phyloP scores from a whole-genome alignment of 2,329 filamentous ascomycete genomes.

The Leptographium wingfieldii region DNA sequence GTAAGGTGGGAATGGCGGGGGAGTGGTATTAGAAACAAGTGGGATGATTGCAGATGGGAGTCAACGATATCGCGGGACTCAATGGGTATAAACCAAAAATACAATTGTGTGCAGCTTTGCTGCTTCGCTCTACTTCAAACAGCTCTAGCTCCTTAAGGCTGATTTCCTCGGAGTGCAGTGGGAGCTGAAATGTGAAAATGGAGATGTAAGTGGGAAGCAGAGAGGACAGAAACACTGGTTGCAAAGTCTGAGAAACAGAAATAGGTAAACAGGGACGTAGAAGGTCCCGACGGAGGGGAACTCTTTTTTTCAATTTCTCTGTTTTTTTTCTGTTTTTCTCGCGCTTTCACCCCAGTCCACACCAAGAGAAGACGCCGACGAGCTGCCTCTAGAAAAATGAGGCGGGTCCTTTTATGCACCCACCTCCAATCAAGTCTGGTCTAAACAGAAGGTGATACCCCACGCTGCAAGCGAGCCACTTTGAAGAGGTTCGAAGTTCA shows the following conservation, averaged over 20 bases:
- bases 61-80: background rate
- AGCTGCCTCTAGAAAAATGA: background rate
- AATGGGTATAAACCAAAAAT: background rate
- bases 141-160: background rate
- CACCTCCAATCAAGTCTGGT: conserved; percentile 8
- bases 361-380: background rate
- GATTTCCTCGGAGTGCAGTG: background rate
- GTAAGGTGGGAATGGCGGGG: background rate
- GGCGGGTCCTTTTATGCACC: conserved; percentile 9
- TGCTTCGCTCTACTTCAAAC: background rate
- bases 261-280: background rate
- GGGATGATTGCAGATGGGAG: background rate
- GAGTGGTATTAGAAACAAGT: background rate
- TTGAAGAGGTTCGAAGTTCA: conserved; percentile 17
- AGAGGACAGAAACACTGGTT: background rate
- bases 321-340: background rate
- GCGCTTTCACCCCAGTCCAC: background rate
- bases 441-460: conserved; percentile 12
- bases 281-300: background rate
- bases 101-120: background rate
- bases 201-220: conserved; percentile 1
- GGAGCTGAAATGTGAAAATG: background rate
- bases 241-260: background rate
- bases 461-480: conserved; percentile 16
- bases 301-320: background rate